Conservation (phyloP, 2,329 filamentous ascomycete species). For the Paecilomyces sp. region DNA sequence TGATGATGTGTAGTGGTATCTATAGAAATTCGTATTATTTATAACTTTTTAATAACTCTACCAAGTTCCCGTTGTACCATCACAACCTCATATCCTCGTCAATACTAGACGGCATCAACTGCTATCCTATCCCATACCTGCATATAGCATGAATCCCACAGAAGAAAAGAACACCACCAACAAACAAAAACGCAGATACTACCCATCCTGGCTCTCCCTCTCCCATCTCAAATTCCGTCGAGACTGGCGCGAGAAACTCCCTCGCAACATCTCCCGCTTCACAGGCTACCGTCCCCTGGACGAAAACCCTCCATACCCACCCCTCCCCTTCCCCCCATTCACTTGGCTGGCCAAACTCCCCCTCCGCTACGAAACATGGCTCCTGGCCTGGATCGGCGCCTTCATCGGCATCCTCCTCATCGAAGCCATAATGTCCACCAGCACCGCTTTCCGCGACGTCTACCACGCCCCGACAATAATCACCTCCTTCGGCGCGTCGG, state of each 20-base stretch:
- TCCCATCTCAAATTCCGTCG: not conserved
- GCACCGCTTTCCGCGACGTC: constrained; percentile 9
- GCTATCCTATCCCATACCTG: no score
- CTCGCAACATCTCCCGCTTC: not conserved
- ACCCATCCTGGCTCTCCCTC: not conserved
- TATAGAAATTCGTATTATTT: no score
- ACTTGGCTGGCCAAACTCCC: not conserved
- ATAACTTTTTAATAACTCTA: no score
- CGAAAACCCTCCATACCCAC: not conserved
- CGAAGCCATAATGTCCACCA: constrained; percentile 10
- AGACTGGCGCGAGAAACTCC: not conserved
- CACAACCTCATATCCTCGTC: no score
- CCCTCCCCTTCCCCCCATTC: not conserved
- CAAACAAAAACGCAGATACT: no score
- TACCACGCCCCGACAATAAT: constrained; percentile 12
- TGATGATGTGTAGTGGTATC: no score
- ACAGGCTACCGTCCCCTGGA: not conserved
- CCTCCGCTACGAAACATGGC: constrained; percentile 27
- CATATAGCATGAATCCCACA: not conserved
- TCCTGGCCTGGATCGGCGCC: constrained; percentile 7
- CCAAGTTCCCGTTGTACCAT: no score
- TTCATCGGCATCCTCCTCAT: constrained; percentile 8
- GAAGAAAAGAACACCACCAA: not conserved
- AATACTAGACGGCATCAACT: no score
- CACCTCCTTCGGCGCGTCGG: constrained; percentile 17